A percentile compares a stretch with the other conserved stretches of the same genome.
Evolutionary conservation across 805 yeast species (phyloP).

Genomic region (Wickerhamia fluorescens): DNA sequence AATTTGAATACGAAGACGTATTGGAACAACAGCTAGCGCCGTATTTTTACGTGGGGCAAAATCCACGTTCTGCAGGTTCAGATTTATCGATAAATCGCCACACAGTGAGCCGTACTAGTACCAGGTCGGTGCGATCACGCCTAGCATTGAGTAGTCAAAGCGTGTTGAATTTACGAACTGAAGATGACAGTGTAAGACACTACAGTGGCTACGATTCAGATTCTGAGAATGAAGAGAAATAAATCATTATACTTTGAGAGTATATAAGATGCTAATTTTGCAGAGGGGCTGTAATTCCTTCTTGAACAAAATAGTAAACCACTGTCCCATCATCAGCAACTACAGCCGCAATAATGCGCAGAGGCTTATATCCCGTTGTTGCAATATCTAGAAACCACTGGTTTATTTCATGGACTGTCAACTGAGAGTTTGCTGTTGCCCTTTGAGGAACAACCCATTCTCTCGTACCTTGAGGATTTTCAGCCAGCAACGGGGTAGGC

Average conservation of each 20-base stretch:
- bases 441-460: constrained; percentile 44
- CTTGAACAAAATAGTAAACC: constrained; percentile 61
- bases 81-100: no score
- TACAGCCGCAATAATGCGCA: constrained; percentile 46
- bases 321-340: constrained; percentile 62
- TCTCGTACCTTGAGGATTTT: constrained; percentile 9
- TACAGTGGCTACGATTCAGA: constrained; percentile 7
- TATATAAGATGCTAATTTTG: constrained; percentile 40
- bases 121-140: no score
- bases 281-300: constrained; percentile 60
- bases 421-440: constrained; percentile 10
- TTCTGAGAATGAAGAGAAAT: constrained; percentile 5
- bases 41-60: no score
- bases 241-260: no score
- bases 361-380: constrained; percentile 22
- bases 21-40: no score
- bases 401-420: constrained; percentile 35
- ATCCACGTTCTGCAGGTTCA: no score
- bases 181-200: constrained; percentile 3
- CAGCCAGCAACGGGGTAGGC: constrained; percentile 19
- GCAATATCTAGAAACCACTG: constrained; percentile 29
- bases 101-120: no score
- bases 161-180: no score
- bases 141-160: no score
- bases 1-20: constrained; percentile 1